Base-by-base conservation (phyloP, 371 early-diverging fungal genomes). In the Cokeromyces recurvatus region DNA sequence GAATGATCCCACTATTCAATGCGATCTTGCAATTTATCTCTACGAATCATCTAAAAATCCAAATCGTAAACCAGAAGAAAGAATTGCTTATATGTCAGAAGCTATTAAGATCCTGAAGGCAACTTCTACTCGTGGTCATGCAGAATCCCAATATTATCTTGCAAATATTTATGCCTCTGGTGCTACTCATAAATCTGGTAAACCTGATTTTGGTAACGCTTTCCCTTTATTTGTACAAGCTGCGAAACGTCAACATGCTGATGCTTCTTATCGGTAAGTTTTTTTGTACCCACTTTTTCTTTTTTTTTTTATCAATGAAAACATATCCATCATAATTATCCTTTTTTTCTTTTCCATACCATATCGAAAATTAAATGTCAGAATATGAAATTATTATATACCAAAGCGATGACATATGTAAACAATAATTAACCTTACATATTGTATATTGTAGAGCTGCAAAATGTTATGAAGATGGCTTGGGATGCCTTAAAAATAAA, bases 21-120 rank as follows among this genome's bases (percentile, higher is more conserved):
- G 87, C 29, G 87, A 86, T 47, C 84, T 91, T 57, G 90, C 89
- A 4, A 78, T 77, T 15, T 84, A 77, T 38, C 68, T 86, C 59
- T 77, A 81, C 8, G 76, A 80, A 21, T 73, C 80, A 14, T 79
- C 79, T 34, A 78, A 79, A 27, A 59, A 71, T 2, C 31, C 27
- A 16, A 3, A 17, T 2, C 19, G 21, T 3, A 46, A 75, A 20
- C 58, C 59, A 10, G 61, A 67, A 25, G 65, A 71, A 20, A 67
- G 62, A 3, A 54, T 68, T 32, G 72, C 74, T 32, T 68, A 79
- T 42, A 58, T 78, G 25, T 58, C 53, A 22, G 85, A 84, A 53
- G 82, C 81, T 20, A 63, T 68, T 55, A 77, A 80, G 49, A 51
- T 84, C n/a, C 38, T 81, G 24, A 72, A 75, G 42, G 73, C 77